These are phyloP conservation scores for Kluyveromyces sp. DNA, from an alignment of 1,139 yeast species.

Conservation along the genomic window DNA sequence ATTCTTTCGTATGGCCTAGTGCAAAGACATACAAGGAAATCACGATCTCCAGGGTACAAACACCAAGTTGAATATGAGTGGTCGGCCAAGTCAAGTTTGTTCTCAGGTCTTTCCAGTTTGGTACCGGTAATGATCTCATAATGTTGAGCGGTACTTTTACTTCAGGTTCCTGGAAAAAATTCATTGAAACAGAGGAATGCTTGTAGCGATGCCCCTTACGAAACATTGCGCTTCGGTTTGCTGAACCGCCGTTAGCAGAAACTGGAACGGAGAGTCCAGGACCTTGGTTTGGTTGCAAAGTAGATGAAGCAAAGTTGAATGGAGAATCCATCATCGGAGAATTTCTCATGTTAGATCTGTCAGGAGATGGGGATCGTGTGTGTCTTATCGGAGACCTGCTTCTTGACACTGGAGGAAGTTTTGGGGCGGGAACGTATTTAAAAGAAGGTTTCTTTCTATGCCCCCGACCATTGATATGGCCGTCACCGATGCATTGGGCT, in stretches of 20 bases:
- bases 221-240: conserved; percentile 68
- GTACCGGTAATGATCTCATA: conserved; percentile 77
- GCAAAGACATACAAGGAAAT: conserved; percentile 42
- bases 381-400: conserved; percentile 35
- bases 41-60: conserved; percentile 27
- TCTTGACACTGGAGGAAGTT: conserved; percentile 35
- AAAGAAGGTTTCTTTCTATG: conserved; percentile 23
- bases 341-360: conserved; percentile 28
- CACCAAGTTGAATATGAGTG: conserved; percentile 50
- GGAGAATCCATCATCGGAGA: conserved; percentile 34
- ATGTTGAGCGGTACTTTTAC: conserved; percentile 61
- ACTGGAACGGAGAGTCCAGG: too few relatives aligned
- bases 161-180: conserved; percentile 89
- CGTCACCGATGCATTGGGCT: background rate
- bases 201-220: conserved; percentile 94
- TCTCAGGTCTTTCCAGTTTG: conserved; percentile 57
- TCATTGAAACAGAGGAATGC: conserved; percentile 96
- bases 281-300: conserved; percentile 31
- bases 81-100: conserved; percentile 60
- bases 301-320: conserved; percentile 46
- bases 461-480: background rate
- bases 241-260: conserved; percentile 33
- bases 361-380: conserved; percentile 37
- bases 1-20: conserved; percentile 50
- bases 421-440: conserved; percentile 35